Evolutionary conservation across 1,139 yeast genomes (phyloP).

Genomic region (Yamadazyma dushanensis): DNA sequence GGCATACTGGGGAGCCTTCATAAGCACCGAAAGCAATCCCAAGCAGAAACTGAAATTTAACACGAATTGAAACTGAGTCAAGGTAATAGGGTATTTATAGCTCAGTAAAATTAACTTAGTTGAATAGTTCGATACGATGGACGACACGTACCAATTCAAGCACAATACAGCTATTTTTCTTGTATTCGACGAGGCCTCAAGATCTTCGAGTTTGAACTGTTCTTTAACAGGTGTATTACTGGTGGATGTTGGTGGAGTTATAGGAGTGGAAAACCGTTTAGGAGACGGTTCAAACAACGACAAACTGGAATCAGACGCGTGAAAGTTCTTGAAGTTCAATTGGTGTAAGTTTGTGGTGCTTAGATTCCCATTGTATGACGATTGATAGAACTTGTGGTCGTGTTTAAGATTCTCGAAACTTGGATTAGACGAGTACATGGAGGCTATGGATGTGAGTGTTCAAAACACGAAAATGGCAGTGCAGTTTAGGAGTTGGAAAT

Average conservation of each 20-base stretch:
- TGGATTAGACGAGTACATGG: conserved; percentile 18
- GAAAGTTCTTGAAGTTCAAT: conserved; percentile 12
- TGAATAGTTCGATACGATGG: conserved; percentile 78
- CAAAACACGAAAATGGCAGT: not conserved
- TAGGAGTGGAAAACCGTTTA: conserved; percentile 21
- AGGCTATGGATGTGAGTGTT: not conserved
- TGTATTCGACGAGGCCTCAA: not conserved
- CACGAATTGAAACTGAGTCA: conserved; percentile 82
- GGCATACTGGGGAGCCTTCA: conserved; percentile 22
- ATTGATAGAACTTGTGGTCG: conserved; percentile 9
- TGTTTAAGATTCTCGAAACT: conserved; percentile 15
- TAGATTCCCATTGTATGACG: conserved; percentile 26
- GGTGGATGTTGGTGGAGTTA: conserved; percentile 40
- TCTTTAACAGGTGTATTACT: conserved; percentile 31
- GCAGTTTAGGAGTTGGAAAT: not conserved
- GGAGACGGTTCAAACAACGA: conserved; percentile 14
- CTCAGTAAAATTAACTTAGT: conserved; percentile 71
- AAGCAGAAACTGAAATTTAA: conserved; percentile 61
- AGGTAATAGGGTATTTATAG: conserved; percentile 76
- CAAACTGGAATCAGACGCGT: conserved; percentile 2
- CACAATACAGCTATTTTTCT: conserved; percentile 47
- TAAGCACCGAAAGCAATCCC: conserved; percentile 23
- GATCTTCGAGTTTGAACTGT: conserved; percentile 1
- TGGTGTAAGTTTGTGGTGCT: conserved; percentile 31
- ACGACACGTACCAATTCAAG: conserved; percentile 74